A percentile compares a stretch with the other conserved stretches of the same genome.
These are phyloP conservation scores for Pseudogymnoascus sp. DNA, from an alignment of 2,329 filamentous ascomycete genomes.

Conservation along the genomic window DNA sequence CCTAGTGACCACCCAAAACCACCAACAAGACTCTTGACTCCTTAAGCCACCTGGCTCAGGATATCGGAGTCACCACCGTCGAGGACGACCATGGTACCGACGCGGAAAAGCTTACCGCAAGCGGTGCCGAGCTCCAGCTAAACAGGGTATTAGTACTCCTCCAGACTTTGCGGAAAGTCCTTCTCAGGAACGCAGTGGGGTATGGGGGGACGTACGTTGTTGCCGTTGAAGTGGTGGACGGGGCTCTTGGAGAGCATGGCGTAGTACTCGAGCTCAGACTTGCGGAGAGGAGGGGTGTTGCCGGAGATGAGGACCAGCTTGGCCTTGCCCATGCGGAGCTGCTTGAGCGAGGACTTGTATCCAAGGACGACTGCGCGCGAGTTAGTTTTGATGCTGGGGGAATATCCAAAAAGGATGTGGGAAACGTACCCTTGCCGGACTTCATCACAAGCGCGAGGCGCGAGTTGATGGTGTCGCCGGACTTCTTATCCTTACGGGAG, in stretches of 20 bases:
- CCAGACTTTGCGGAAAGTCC: slow-evolving; percentile 12
- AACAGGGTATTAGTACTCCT: slow-evolving; percentile 49
- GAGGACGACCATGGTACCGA: slow-evolving; percentile 93
- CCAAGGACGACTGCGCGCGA: slow-evolving; percentile 64
- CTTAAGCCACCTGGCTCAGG: slow-evolving; percentile 66
- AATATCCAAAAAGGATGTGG: slow-evolving; percentile 10
- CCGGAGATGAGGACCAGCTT: slow-evolving; percentile 94
- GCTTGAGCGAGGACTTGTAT: slow-evolving; percentile 86
- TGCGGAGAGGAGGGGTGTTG: slow-evolving; percentile 96
- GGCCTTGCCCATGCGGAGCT: slow-evolving; percentile 89
- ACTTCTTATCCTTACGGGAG: slow-evolving; percentile 78
- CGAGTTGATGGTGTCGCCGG: slow-evolving; percentile 66
- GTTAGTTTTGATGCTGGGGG: neutral
- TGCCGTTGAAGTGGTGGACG: slow-evolving; percentile 95
- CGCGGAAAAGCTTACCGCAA: slow-evolving; percentile 98
- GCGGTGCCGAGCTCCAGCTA: slow-evolving; percentile 98
- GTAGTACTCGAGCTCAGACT: slow-evolving; percentile 96
- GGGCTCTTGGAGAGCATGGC: slow-evolving; percentile 87
- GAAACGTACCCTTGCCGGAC: slow-evolving; percentile 49
- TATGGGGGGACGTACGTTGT: slow-evolving; percentile 76
- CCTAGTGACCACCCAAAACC: slow-evolving; percentile 8
- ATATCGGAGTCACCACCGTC: slow-evolving; percentile 99
- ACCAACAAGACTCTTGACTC: slow-evolving; percentile 29
- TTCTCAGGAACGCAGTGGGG: slow-evolving; percentile 4
- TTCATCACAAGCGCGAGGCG: slow-evolving; percentile 57